Evolutionary conservation across 306 rosid genomes (phyloP).

Genomic region (Cucumis melo): DNA sequence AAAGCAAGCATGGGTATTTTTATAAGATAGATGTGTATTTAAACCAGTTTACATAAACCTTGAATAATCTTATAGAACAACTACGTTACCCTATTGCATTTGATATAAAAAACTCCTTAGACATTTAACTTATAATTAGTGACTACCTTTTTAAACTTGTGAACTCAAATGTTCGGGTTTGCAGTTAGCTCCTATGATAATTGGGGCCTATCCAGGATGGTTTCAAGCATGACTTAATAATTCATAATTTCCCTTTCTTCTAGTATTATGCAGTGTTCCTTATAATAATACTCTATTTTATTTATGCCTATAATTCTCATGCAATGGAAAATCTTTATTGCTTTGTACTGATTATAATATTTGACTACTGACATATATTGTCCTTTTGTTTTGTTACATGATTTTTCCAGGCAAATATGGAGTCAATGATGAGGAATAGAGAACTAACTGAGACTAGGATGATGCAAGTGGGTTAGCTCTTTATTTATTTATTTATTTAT

Average conservation of each 20-base stretch:
- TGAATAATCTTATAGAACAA: not conserved
- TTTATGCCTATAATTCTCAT: not conserved
- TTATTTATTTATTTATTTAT: not conserved
- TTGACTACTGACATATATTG: not conserved
- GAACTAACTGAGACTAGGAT: conserved; percentile 92
- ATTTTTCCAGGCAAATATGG: conserved; percentile 71
- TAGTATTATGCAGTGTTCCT: not conserved
- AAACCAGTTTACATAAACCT: not conserved
- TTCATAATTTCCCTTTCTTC: not conserved
- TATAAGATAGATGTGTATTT: not conserved
- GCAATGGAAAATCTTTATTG: not conserved
- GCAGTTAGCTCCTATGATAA: not conserved
- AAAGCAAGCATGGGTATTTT: not conserved
- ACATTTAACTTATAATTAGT: not conserved
- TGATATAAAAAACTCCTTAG: not conserved
- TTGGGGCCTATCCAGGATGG: no score
- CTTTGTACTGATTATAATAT: not conserved
- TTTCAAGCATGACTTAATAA: not conserved
- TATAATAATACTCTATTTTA: not conserved
- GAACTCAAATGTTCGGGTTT: not conserved
- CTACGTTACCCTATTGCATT: not conserved
- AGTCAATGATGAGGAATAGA: conserved; percentile 81
- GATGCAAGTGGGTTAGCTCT: conserved; percentile 73
- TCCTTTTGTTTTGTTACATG: not conserved
- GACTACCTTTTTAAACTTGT: not conserved